These are phyloP conservation scores for Verruconis gallopava DNA, from an alignment of 2,329 filamentous ascomycete species.

Conservation along the genomic window DNA sequence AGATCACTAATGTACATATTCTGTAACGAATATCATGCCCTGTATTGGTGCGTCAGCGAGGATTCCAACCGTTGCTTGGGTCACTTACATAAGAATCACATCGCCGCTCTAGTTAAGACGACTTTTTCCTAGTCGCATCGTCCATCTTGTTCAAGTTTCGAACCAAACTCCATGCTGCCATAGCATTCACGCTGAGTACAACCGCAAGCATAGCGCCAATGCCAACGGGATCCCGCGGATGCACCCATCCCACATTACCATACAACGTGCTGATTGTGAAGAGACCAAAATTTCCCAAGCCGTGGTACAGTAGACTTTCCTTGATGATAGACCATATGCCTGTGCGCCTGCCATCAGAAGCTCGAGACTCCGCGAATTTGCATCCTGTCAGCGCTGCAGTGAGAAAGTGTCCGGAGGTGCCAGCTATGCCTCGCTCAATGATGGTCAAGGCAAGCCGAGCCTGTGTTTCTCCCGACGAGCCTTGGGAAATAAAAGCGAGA, in stretches of 20 bases:
- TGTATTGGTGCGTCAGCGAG: not conserved
- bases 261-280: constrained; percentile 1
- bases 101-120: too few species aligned
- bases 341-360: not conserved
- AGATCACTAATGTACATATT: not conserved
- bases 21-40: not conserved
- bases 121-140: not conserved
- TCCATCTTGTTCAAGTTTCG: not conserved
- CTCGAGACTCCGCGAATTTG: not conserved
- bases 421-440: not conserved
- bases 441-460: not conserved
- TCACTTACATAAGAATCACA: not conserved
- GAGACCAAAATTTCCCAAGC: not conserved
- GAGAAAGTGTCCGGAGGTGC: not conserved
- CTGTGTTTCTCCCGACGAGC: not conserved
- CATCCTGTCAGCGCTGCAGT: not conserved
- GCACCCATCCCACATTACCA: not conserved
- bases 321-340: not conserved
- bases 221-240: not conserved
- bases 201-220: not conserved
- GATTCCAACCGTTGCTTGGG: not conserved
- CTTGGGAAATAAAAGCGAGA: not conserved
- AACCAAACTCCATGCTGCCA: not conserved
- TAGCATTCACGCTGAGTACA: not conserved
- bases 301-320: not conserved